Evolutionary conservation across 2,329 filamentous ascomycete species (phyloP).

Genomic region (Didymella pomorum): DNA sequence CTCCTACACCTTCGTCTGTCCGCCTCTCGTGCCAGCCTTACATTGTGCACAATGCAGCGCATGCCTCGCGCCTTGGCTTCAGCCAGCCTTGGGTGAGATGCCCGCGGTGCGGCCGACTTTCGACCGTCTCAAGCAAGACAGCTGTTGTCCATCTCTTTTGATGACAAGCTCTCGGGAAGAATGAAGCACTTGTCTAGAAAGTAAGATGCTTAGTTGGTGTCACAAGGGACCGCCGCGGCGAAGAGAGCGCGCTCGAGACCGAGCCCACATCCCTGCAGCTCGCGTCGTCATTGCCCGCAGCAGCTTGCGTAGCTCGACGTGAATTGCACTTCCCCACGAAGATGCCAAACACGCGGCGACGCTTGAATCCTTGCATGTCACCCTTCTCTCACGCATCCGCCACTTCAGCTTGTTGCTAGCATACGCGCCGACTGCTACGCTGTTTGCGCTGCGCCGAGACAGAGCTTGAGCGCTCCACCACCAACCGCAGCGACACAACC

Average conservation of each 20-base stretch:
- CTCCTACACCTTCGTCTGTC: neutral
- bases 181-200: neutral
- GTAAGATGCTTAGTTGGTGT: neutral
- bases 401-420: constrained; percentile 4
- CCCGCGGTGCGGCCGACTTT: neutral
- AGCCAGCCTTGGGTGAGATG: neutral
- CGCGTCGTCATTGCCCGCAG: constrained; percentile 19
- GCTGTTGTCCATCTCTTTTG: neutral
- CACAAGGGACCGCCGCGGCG: constrained; percentile 13
- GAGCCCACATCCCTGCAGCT: constrained; percentile 6
- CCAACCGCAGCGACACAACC: neutral
- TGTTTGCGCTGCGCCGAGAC: constrained; percentile 4
- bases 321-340: constrained; percentile 26
- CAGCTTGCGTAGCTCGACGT: constrained; percentile 30
- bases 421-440: constrained; percentile 5
- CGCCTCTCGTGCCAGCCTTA: neutral
- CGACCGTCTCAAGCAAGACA: neutral
- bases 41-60: neutral
- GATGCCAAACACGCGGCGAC: constrained; percentile 4
- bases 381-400: neutral
- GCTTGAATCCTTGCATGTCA: neutral
- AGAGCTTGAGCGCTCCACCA: constrained; percentile 2
- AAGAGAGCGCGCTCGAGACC: neutral
- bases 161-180: neutral
- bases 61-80: neutral